Evolutionary conservation across 2,329 filamentous ascomycete species (phyloP), one percentile per base, ranked within the genome.

Genomic region (Ophiostoma tasmaniense): DNA sequence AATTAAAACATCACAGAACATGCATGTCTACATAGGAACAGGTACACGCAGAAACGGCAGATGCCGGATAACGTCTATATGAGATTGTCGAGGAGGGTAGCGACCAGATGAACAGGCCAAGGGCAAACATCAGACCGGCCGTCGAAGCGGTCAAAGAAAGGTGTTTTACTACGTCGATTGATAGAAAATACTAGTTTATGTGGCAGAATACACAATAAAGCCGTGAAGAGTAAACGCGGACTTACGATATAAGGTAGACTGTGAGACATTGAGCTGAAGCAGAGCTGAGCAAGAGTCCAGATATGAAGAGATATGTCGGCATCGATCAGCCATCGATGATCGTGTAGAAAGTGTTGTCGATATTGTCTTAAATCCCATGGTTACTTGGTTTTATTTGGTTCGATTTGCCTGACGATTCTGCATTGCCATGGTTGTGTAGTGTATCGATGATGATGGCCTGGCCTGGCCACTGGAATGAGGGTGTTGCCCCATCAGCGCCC

Each of bases 401-500:
- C n/a, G 42, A 45, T 20, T 45, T 45, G 8, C 42, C 20, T 20
- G 11, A 13, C 14, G 42, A 45, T 14, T 42, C 42, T n/a, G 20
- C 13, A 13, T 14, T 39, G 37, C 37, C 37, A 39, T 39, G 37
- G 37, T 14, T 39, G 3, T 33, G 39, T 42, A n/a, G 17, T n/a
- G 20, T 17, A 2, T n/a, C 42, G 20, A 55, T 52, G 20, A 22
- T 37, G 1, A 13, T 14, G 3, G 13, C 37, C 37, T 11, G 8
- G 37, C 37, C 10, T 39, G 37, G 37, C 37, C 37, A 39, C 50
- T 55, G 55, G 55, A 61, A 61, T 61, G 55, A 61, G 25, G 55
- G 55, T 61, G 55, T 61, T 61, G 55, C 55, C 55, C 55, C 55
- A 30, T 28, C 55, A 61, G 55, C 55, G 25, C 25, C 55, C 50